phyloP scores from a whole-genome alignment of 2,329 filamentous ascomycete genomes.

The Dendrostoma leiphaemia region DNA sequence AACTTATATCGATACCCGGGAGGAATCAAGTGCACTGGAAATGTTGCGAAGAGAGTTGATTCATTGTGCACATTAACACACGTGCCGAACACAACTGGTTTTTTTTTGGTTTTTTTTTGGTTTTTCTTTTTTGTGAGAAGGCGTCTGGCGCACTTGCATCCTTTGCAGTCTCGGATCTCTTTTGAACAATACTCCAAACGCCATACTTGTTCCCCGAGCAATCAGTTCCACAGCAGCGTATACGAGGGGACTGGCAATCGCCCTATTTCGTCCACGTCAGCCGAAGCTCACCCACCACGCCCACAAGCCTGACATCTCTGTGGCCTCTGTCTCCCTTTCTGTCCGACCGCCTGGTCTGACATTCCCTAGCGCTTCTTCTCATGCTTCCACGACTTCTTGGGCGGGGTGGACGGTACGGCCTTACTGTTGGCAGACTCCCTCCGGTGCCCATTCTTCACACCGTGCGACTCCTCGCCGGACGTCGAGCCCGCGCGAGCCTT shows the following conservation, averaged over 20 bases:
- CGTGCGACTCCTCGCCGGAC: background rate
- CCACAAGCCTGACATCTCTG: background rate
- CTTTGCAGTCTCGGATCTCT: background rate
- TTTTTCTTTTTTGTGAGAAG: background rate
- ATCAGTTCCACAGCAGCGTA: background rate
- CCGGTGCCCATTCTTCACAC: background rate
- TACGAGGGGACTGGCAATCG: background rate
- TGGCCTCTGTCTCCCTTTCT: background rate
- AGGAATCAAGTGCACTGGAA: background rate
- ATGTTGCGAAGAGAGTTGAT: background rate
- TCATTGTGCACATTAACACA: background rate
- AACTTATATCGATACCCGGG: slow-evolving; percentile 18
- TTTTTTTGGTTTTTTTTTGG: no score
- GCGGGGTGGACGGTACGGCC: background rate
- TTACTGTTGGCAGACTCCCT: slow-evolving; percentile 7
- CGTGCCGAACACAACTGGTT: no score
- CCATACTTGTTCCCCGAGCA: background rate
- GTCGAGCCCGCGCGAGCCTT: background rate
- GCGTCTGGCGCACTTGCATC: background rate
- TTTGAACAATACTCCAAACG: background rate
- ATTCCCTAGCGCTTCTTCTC: background rate
- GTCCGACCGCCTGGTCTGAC: background rate
- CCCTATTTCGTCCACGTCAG: slow-evolving; percentile 2
- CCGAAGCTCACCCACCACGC: background rate
- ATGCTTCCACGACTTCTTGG: slow-evolving; percentile 7